A percentile compares a stretch with the other conserved stretches of the same genome.
phyloP scores from a whole-genome alignment of 768 basidiomycete species.

The Fistulinella prunicolor region DNA sequence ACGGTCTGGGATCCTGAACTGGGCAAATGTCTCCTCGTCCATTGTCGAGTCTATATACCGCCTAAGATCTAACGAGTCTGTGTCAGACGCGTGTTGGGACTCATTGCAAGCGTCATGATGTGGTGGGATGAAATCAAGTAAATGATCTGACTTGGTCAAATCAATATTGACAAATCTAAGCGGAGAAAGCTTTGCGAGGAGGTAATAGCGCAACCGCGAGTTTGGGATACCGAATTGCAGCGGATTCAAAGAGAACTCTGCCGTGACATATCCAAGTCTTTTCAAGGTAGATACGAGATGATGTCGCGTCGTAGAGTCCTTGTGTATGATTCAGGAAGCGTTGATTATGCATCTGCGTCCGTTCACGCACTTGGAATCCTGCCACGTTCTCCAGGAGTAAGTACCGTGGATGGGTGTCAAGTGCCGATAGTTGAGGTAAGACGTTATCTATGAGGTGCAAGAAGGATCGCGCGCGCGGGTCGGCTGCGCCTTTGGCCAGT shows the following conservation, averaged over 20 bases:
- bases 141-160: slow-evolving; percentile 12
- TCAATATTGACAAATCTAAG: slow-evolving; percentile 34
- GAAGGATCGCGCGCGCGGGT: slow-evolving; percentile 76
- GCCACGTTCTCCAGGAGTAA: slow-evolving; percentile 80
- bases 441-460: slow-evolving; percentile 63
- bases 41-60: slow-evolving; percentile 11
- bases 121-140: slow-evolving; percentile 56
- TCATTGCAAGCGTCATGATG: slow-evolving; percentile 31
- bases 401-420: slow-evolving; percentile 48
- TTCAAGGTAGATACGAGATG: slow-evolving; percentile 52
- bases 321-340: slow-evolving; percentile 11
- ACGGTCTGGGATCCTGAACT: slow-evolving; percentile 51
- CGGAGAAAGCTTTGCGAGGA: slow-evolving; percentile 58
- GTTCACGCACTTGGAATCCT: slow-evolving; percentile 66
- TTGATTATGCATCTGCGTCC: background rate
- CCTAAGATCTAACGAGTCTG: slow-evolving; percentile 5
- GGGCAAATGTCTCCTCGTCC: slow-evolving; percentile 16
- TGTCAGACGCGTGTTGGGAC: background rate
- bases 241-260: slow-evolving; percentile 70
- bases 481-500: slow-evolving; percentile 61
- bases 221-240: slow-evolving; percentile 80
- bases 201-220: slow-evolving; percentile 77
- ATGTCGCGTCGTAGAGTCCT: slow-evolving; percentile 65
- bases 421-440: slow-evolving; percentile 53
- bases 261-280: slow-evolving; percentile 51